Evolutionary conservation across 2,329 filamentous ascomycete species (phyloP).

Genomic region (Xylaria hypoxylon): DNA sequence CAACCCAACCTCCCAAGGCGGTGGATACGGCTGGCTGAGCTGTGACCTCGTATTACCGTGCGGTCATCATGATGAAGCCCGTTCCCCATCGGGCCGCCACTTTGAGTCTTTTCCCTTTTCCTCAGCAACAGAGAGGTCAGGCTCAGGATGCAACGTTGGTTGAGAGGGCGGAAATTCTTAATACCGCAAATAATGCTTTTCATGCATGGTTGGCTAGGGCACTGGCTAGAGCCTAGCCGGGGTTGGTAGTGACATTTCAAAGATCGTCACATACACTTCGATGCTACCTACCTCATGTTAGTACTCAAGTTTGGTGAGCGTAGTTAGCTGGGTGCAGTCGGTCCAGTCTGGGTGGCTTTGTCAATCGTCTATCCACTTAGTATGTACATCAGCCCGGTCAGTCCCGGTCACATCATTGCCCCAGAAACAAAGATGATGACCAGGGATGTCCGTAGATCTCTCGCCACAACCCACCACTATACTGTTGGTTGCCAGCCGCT

Average conservation of each 20-base stretch:
- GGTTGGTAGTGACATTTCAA: conserved; percentile 10
- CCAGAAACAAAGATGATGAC: conserved; percentile 39
- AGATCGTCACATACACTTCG: conserved; percentile 1
- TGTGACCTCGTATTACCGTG: conserved; percentile 45
- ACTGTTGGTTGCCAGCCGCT: conserved; percentile 37
- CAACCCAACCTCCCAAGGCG: conserved; percentile 25
- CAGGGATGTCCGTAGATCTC: conserved; percentile 40
- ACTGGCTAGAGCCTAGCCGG: not conserved
- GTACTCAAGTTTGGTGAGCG: not conserved
- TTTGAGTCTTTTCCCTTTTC: conserved; percentile 24
- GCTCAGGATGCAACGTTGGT: conserved; percentile 34
- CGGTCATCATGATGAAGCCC: conserved; percentile 29
- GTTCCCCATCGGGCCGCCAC: conserved; percentile 32
- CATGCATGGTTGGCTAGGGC: conserved; percentile 12
- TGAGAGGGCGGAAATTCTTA: conserved; percentile 18
- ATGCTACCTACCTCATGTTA: conserved; percentile 23
- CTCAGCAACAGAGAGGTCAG: conserved; percentile 20
- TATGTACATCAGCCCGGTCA: conserved; percentile 14
- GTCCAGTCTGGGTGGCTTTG: conserved; percentile 11
- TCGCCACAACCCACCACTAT: conserved; percentile 42
- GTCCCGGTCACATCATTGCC: conserved; percentile 34
- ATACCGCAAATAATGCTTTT: not conserved
- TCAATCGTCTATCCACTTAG: conserved; percentile 8
- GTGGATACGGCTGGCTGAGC: conserved; percentile 32
- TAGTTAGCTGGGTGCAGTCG: not conserved